Conservation (phyloP, 2,329 filamentous ascomycete species). For the Chaetomium sp. region DNA sequence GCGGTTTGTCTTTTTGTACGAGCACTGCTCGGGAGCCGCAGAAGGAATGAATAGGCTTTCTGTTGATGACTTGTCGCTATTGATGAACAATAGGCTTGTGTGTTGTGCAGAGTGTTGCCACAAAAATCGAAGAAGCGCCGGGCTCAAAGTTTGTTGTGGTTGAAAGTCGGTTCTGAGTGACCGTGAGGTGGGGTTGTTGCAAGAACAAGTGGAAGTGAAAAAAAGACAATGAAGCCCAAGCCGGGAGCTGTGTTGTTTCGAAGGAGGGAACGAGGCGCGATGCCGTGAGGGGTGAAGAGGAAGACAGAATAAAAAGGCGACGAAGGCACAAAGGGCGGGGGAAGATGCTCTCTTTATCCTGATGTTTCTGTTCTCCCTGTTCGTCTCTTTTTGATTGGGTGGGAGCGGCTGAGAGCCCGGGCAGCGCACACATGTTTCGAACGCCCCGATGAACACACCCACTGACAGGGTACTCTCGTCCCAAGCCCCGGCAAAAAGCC, state of each 20-base stretch:
- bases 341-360: conserved; percentile 17
- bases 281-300: conserved; percentile 17
- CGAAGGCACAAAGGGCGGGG: conserved; percentile 7
- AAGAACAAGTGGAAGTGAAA: conserved; percentile 14
- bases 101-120: background rate
- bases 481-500: conserved; percentile 9
- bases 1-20: conserved; percentile 6
- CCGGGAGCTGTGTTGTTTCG: conserved; percentile 12
- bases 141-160: conserved; percentile 9
- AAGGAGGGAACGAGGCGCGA: conserved; percentile 21
- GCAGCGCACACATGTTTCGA: conserved; percentile 18
- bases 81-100: conserved; percentile 15
- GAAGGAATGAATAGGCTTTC: conserved; percentile 17
- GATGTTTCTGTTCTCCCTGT: conserved; percentile 20
- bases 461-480: conserved; percentile 9
- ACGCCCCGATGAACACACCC: conserved; percentile 14
- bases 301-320: conserved; percentile 15
- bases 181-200: background rate
- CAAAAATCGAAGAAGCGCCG: conserved; percentile 14
- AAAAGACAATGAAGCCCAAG: conserved; percentile 17
- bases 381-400: conserved; percentile 20
- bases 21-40: conserved; percentile 19
- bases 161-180: conserved; percentile 8
- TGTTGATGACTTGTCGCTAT: conserved; percentile 9
- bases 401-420: background rate